Percentiles rank a stretch among this genome's conserved stretches.
Evolutionary conservation across 495 filamentous ascomycete species (phyloP).

Genomic region (Articulospora tetracladia): DNA sequence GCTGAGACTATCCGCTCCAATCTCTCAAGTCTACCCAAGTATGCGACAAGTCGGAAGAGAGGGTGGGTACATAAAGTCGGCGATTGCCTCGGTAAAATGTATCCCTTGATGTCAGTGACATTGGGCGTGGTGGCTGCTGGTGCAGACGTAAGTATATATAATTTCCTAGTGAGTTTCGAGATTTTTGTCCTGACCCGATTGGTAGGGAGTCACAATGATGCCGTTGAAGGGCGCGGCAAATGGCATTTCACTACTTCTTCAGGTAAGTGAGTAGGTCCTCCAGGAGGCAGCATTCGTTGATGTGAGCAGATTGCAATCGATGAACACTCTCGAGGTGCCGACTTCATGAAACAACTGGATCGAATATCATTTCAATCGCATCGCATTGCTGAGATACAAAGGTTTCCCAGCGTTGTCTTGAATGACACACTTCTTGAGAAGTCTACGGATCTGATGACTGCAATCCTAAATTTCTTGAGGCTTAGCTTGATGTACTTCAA

Average conservation of each 20-base stretch:
- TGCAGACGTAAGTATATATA: background rate
- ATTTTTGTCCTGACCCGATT: background rate
- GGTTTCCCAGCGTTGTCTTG: background rate
- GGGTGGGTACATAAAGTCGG: background rate
- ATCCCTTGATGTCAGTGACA: background rate
- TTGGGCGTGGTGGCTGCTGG: background rate
- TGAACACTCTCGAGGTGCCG: constrained; percentile 4
- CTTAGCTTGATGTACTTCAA: background rate
- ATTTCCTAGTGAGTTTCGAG: background rate
- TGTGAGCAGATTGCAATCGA: background rate
- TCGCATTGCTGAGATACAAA: constrained; percentile 10
- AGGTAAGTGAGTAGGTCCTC: background rate
- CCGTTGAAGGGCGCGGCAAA: background rate
- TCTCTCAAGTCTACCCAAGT: background rate
- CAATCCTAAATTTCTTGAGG: constrained; percentile 8
- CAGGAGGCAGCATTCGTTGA: background rate
- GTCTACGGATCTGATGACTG: constrained; percentile 6
- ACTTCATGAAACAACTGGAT: constrained; percentile 5
- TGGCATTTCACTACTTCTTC: background rate
- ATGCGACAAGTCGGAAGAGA: background rate
- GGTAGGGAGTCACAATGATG: background rate
- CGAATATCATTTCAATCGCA: constrained; percentile 7
- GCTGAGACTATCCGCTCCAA: background rate
- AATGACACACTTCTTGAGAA: constrained; percentile 7
- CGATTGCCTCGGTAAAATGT: background rate